These are phyloP conservation scores for Apiospora malaysiana DNA, from an alignment of 2,329 filamentous ascomycete species.

Conservation along the genomic window DNA sequence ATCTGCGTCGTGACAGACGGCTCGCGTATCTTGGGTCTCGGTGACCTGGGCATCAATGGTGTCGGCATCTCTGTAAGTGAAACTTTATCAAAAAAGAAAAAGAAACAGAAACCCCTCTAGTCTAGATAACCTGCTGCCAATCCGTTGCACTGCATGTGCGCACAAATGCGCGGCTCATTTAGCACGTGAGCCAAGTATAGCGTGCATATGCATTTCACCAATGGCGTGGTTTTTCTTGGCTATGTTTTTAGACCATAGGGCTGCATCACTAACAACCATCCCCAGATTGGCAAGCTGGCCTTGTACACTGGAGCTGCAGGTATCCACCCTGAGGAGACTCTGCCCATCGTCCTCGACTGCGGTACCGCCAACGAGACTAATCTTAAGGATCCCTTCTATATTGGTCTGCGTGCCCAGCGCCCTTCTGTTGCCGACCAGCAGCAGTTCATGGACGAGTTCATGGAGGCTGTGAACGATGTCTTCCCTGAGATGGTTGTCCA, in stretches of 20 bases:
- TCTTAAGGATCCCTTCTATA: conserved; percentile 77
- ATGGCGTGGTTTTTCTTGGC: conserved; percentile 1
- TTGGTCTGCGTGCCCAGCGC: conserved; percentile 86
- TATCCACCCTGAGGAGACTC: conserved; percentile 87
- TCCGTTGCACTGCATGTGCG: conserved; percentile 12
- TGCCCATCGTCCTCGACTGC: conserved; percentile 70
- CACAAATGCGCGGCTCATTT: neutral
- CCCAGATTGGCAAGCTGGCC: conserved; percentile 85
- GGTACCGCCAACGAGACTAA: conserved; percentile 72
- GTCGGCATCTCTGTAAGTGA: conserved; percentile 88
- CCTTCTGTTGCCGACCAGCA: conserved; percentile 78
- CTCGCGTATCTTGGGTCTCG: conserved; percentile 88
- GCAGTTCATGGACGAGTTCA: conserved; percentile 96
- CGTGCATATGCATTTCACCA: conserved; percentile 22
- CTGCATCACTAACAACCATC: conserved; percentile 17
- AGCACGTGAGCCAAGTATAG: conserved; percentile 9
- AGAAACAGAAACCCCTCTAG: conserved; percentile 19
- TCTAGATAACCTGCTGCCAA: neutral
- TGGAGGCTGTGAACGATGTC: conserved; percentile 83
- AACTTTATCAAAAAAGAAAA: too few relatives aligned
- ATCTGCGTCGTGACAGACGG: conserved; percentile 98
- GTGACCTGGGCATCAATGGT: conserved; percentile 94
- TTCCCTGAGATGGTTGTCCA: conserved; percentile 76
- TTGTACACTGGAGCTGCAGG: conserved; percentile 96
- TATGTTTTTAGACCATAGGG: neutral